Conservation (phyloP, 352 stramenopile genomes). For the Pythium monospermum region DNA sequence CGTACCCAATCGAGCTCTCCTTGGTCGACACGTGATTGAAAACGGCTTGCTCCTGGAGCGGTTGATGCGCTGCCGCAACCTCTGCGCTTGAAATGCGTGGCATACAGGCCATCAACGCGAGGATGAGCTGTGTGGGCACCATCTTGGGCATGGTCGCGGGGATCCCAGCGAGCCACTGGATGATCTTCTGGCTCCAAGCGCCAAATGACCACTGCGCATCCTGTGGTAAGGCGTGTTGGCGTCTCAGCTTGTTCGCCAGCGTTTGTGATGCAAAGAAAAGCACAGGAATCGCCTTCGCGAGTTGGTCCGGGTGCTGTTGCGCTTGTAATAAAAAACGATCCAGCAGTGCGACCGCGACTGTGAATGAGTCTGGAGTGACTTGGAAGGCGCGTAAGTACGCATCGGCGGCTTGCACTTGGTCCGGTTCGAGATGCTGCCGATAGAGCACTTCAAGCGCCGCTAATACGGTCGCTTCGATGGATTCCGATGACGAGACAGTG, state of each 20-base stretch:
- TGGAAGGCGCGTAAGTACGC: conserved; percentile 78
- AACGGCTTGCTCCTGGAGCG: conserved; percentile 4
- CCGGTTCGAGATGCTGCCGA: conserved; percentile 41
- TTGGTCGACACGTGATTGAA: neutral
- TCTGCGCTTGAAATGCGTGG: conserved; percentile 40
- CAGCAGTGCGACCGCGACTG: conserved; percentile 53
- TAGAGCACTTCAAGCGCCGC: conserved; percentile 67
- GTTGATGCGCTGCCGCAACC: conserved; percentile 13
- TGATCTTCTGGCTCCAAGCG: conserved; percentile 42
- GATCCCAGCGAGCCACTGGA: conserved; percentile 49
- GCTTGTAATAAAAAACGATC: conserved; percentile 41
- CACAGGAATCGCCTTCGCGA: conserved; percentile 28
- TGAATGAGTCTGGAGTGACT: conserved; percentile 70
- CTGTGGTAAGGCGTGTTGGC: conserved; percentile 37
- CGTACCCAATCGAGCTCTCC: conserved; percentile 47
- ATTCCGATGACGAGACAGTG: neutral
- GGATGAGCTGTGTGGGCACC: conserved; percentile 67
- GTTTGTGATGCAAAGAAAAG: conserved; percentile 82
- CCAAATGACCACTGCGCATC: conserved; percentile 23
- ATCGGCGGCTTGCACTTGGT: conserved; percentile 60
- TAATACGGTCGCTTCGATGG: conserved; percentile 35
- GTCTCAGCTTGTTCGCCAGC: conserved; percentile 74
- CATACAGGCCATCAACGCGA: conserved; percentile 61
- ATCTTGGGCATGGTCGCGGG: conserved; percentile 42
- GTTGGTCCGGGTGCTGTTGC: conserved; percentile 16